Conservation (phyloP, 2,329 filamentous ascomycete species). For the Colletotrichum zoysiae region DNA sequence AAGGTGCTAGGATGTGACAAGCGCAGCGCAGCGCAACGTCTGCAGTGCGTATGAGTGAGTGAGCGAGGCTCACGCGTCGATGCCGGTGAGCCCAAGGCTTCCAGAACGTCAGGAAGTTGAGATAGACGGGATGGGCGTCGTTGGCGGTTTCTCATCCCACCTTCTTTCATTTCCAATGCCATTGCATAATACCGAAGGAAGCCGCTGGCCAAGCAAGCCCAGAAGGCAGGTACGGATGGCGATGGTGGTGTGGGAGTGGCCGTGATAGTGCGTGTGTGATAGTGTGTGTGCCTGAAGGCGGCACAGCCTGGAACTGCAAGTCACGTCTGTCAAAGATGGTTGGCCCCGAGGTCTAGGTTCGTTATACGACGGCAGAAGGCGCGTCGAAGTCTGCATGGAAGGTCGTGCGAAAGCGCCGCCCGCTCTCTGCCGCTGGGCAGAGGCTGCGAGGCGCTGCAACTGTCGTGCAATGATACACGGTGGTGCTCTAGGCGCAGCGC, state of each 20-base stretch:
- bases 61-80: neutral
- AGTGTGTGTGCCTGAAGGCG: neutral
- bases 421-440: constrained; percentile 13
- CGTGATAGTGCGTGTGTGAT: constrained; percentile 10
- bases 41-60: neutral
- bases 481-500: constrained; percentile 24
- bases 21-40: neutral
- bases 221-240: constrained; percentile 12
- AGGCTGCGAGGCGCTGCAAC: constrained; percentile 27
- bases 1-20: neutral
- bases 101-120: neutral
- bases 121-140: neutral
- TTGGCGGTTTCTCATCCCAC: neutral
- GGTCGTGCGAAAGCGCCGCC: constrained; percentile 33
- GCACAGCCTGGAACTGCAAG: neutral
- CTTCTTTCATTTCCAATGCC: neutral
- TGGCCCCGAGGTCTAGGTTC: constrained; percentile 21
- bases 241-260: constrained; percentile 18
- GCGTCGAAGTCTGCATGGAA: constrained; percentile 41
- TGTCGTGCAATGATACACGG: constrained; percentile 30
- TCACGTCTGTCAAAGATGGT: too few relatives aligned
- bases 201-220: constrained; percentile 24
- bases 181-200: constrained; percentile 34
- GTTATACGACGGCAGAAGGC: constrained; percentile 34
- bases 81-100: constrained; percentile 17